A percentile compares a stretch with the other conserved stretches of the same genome.
These are phyloP conservation scores for Thielaviopsis populi DNA, from an alignment of 2,329 filamentous ascomycete genomes.

Conservation along the genomic window DNA sequence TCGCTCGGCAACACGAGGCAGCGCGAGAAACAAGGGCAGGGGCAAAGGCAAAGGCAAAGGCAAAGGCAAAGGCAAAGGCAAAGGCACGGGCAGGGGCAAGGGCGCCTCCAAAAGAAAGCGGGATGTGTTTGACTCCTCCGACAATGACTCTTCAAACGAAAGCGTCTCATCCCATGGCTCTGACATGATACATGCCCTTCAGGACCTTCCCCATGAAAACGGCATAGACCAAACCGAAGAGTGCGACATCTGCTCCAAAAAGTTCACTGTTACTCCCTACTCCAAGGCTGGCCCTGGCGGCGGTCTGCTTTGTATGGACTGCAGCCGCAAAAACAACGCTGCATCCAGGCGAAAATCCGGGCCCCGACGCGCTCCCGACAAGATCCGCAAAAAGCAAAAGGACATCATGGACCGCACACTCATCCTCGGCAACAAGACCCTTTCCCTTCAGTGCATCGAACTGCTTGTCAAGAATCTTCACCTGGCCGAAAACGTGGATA, in stretches of 20 bases:
- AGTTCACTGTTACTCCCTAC: constrained; percentile 87
- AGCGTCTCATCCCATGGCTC: constrained; percentile 35
- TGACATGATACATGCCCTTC: constrained; percentile 22
- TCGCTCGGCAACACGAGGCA: background rate
- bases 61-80: constrained; percentile 12
- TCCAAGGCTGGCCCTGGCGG: constrained; percentile 69
- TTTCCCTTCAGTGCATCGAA: constrained; percentile 50
- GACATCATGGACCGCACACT: constrained; percentile 65
- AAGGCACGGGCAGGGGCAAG: constrained; percentile 9
- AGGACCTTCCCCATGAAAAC: constrained; percentile 20
- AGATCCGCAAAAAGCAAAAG: constrained; percentile 44
- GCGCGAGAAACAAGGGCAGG: background rate
- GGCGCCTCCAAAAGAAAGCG: constrained; percentile 19
- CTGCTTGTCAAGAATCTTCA: constrained; percentile 48
- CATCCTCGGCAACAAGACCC: constrained; percentile 49
- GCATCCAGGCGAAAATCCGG: constrained; percentile 35
- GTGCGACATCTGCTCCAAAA: constrained; percentile 69
- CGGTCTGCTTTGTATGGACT: constrained; percentile 70
- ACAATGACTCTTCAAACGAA: constrained; percentile 19
- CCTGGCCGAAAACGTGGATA: constrained; percentile 46
- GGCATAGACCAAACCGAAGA: constrained; percentile 70
- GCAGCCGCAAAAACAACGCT: constrained; percentile 40
- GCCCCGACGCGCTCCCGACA: background rate
- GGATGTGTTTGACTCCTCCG: background rate
- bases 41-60: background rate